Percentiles rank a stretch among this genome's conserved stretches.
Evolutionary conservation across 495 filamentous ascomycete species (phyloP).

Genomic region (Letharia lupina): DNA sequence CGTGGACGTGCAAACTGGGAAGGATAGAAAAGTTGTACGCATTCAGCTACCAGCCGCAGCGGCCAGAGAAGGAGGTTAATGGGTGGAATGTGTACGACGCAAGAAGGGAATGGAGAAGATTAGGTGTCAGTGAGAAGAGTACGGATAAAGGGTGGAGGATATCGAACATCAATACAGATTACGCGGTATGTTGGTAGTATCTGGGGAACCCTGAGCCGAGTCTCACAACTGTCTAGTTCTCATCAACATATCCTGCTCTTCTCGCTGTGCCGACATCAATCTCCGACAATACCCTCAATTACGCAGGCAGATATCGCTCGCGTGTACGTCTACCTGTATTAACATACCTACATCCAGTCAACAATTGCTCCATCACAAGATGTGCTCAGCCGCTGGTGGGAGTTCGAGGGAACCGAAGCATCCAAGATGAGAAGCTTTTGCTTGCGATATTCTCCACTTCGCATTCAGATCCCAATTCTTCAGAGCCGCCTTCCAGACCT

Average conservation of each 20-base stretch:
- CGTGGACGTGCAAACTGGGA: constrained; percentile 72
- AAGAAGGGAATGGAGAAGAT: constrained; percentile 66
- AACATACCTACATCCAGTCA: constrained; percentile 89
- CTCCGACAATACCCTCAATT: constrained; percentile 93
- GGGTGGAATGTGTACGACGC: constrained; percentile 89
- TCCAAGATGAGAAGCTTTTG: constrained; percentile 92
- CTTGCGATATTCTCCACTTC: constrained; percentile 86
- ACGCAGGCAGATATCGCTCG: constrained; percentile 83
- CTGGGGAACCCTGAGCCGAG: constrained; percentile 5
- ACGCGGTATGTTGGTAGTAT: constrained; percentile 43
- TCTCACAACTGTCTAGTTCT: constrained; percentile 54
- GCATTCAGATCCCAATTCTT: constrained; percentile 30
- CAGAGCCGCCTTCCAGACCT: constrained; percentile 30
- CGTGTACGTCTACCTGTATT: constrained; percentile 78
- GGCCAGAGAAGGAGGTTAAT: constrained; percentile 64
- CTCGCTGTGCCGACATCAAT: constrained; percentile 78
- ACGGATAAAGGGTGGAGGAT: constrained; percentile 78
- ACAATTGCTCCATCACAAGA: constrained; percentile 92
- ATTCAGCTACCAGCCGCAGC: constrained; percentile 70
- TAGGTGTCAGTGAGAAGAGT: constrained; percentile 70
- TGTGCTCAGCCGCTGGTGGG: constrained; percentile 91
- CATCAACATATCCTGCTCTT: constrained; percentile 85
- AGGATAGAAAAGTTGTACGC: constrained; percentile 87
- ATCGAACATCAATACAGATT: constrained; percentile 80
- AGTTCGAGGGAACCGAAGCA: constrained; percentile 77